Evolutionary conservation across 106 monocot species (phyloP).

Genomic region (Dendrobium officinale): DNA sequence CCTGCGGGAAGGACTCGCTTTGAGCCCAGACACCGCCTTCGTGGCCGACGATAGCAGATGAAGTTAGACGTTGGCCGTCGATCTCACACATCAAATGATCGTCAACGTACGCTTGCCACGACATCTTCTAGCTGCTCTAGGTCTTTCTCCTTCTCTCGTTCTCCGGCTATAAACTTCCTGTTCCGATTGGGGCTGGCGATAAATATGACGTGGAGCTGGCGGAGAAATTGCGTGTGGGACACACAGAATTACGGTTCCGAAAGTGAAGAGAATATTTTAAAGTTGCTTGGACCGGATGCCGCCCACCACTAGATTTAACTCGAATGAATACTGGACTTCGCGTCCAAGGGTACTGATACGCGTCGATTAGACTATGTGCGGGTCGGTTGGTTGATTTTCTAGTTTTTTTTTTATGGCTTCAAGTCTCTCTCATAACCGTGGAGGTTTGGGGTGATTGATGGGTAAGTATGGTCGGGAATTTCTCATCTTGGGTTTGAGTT

Average conservation of each 20-base stretch:
- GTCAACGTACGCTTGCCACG: conserved; percentile 16
- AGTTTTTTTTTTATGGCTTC: too few species aligned
- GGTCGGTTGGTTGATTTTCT: too few species aligned
- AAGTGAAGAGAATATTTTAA: background rate
- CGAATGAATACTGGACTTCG: background rate
- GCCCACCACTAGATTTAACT: background rate
- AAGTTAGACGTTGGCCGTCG: conserved; percentile 11
- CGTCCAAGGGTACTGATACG: background rate
- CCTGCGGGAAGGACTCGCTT: conserved; percentile 18
- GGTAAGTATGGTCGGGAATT: too few species aligned
- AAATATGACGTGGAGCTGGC: background rate
- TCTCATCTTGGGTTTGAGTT: too few species aligned
- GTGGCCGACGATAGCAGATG: conserved; percentile 13
- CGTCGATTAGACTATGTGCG: too few species aligned
- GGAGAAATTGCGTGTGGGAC: background rate
- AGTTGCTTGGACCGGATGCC: background rate
- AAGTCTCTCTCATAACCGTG: too few species aligned
- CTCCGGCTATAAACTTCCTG: background rate
- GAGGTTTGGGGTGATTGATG: too few species aligned
- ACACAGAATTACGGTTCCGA: background rate
- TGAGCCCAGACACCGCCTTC: conserved; percentile 15
- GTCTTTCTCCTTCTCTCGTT: background rate
- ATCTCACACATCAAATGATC: conserved; percentile 18
- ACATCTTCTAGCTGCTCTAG: conserved; percentile 6
- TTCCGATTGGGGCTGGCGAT: background rate